phyloP scores from a whole-genome alignment of 176 grass and related monocot genomes.

The Cymbopogon citratus region DNA sequence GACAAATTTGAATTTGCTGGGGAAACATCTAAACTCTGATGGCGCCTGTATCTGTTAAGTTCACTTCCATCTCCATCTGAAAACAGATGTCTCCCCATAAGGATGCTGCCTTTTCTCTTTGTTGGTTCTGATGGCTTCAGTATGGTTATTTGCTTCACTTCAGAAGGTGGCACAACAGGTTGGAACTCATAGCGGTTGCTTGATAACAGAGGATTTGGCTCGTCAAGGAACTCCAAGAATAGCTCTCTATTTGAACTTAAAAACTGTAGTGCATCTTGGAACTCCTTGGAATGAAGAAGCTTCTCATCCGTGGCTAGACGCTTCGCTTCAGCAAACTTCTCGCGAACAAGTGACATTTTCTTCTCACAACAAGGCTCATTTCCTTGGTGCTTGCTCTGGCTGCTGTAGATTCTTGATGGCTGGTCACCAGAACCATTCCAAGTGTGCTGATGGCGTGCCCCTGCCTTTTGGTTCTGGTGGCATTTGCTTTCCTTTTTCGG shows the following conservation, averaged over 20 bases:
- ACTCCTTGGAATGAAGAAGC: conserved; percentile 82
- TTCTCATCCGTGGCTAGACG: conserved; percentile 76
- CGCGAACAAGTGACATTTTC: conserved; percentile 73
- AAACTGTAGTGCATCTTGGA: conserved; percentile 89
- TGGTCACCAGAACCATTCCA: conserved; percentile 31
- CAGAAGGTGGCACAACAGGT: conserved; percentile 39
- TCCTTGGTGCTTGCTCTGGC: conserved; percentile 24
- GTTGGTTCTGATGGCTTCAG: conserved; percentile 68
- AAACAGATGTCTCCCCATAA: conserved; percentile 40
- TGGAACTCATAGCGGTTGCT: conserved; percentile 45
- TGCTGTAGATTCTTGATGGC: conserved; percentile 29
- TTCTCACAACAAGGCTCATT: conserved; percentile 52
- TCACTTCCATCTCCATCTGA: conserved; percentile 42
- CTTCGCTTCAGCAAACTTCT: conserved; percentile 93
- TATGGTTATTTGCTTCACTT: conserved; percentile 80
- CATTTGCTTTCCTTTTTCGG: conserved; percentile 42
- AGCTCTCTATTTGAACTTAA: conserved; percentile 91
- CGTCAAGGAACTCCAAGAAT: conserved; percentile 88
- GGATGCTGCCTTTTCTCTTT: conserved; percentile 39
- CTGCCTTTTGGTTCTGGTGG: conserved; percentile 25
- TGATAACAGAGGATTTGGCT: conserved; percentile 57
- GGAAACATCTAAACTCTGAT: conserved; percentile 34
- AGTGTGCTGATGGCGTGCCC: conserved; percentile 3
- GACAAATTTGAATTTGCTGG: conserved; percentile 42
- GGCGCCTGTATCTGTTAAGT: conserved; percentile 26